A percentile compares a stretch with the other conserved stretches of the same genome.
Conservation (phyloP, 441 rosid genomes). For the Dalechampia spathulata region DNA sequence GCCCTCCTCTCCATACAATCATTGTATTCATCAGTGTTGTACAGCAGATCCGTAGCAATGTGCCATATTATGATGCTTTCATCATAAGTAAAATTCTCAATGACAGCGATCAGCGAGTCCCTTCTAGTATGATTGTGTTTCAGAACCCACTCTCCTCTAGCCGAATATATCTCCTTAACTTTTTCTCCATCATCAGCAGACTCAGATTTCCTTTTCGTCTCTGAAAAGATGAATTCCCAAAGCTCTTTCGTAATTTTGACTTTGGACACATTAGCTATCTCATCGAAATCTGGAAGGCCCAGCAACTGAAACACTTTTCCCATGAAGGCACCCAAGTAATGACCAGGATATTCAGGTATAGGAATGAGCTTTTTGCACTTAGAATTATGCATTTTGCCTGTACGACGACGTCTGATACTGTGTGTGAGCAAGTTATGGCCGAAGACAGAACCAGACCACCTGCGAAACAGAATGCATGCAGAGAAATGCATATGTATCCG, state of each 20-base stretch:
- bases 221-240: slow-evolving; percentile 37
- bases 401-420: slow-evolving; percentile 4
- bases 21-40: slow-evolving; percentile 9
- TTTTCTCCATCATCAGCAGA: slow-evolving; percentile 35
- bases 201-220: slow-evolving; percentile 31
- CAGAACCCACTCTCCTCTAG: slow-evolving; percentile 47
- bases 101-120: slow-evolving; percentile 18
- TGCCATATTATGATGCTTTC: slow-evolving; percentile 66
- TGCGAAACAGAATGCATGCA: not conserved
- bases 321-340: not conserved
- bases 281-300: slow-evolving; percentile 24
- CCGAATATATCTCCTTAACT: slow-evolving; percentile 29
- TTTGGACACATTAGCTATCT: slow-evolving; percentile 22
- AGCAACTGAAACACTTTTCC: slow-evolving; percentile 9
- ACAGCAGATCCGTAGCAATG: slow-evolving; percentile 54
- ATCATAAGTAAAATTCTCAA: slow-evolving; percentile 36
- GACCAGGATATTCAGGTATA: not conserved
- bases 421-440: slow-evolving; percentile 22
- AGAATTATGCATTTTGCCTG: not conserved
- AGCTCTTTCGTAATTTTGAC: slow-evolving; percentile 34
- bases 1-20: slow-evolving; percentile 5
- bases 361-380: not conserved
- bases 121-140: slow-evolving; percentile 10
- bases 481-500: not conserved
- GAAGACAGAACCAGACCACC: slow-evolving; percentile 25